Evolutionary conservation across 1,284 basidiomycete genomes (phyloP), one percentile per base, ranked within the genome.

Genomic region (Cystobasidiaceae sp.): DNA sequence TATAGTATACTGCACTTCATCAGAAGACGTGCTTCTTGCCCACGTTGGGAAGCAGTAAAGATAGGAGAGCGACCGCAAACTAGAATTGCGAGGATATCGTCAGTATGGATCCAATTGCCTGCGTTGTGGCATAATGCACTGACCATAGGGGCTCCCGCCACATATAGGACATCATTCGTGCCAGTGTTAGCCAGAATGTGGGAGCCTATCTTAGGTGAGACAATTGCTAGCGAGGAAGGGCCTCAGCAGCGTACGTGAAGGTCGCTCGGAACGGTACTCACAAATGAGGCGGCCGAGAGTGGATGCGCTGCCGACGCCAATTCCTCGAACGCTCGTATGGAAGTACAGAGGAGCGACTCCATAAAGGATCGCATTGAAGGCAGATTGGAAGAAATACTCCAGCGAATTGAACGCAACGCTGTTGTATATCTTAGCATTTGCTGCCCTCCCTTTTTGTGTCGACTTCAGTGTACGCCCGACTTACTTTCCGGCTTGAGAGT

Each of bases 281-380:
- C 69, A 67, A 3, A 73, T 64, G 0, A 77, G 49, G 9, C 75
- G 66, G 2, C 75, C 75, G 9, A 76, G 63, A 0, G 74, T 74
- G 0, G 73, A 73, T 0, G 74, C 72, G 2, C 73, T 58, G 0
- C 76, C 76, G 17, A 67, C 67, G 0, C 73, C 76, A 0, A 72
- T 75, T 0, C 76, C 76, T 34, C 76, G 68, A 1, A 75, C 72
- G 21, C 70, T 60, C 2, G 68, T 50, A 13, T 44, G 37, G 63
- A 71, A 68, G 30, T 70, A 75, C 55, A 70, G 67, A 3, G 75
- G 73, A 0, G 73, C 69, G 19, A 68, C 71, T 7, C 73, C 73
- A 48, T 75, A 75, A 8, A 75, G 68, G 32, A 75, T 71, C 19
- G 67, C 66, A 60, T 75, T 75, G 72, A 75, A 75, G 15, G 72